Evolutionary conservation across 345 rosid species (phyloP).

Genomic region (Pelargonium nanum): DNA sequence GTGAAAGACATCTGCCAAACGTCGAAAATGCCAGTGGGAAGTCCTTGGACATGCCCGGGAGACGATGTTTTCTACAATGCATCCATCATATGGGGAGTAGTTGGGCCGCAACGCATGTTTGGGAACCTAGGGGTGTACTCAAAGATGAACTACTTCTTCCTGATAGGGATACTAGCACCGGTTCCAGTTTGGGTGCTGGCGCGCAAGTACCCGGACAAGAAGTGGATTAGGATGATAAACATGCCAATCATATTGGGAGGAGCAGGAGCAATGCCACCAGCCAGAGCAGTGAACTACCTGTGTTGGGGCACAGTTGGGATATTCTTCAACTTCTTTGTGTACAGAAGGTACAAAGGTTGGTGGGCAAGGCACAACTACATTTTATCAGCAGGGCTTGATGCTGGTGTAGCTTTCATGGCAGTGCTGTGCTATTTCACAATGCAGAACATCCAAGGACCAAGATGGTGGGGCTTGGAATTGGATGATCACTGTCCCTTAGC

Average conservation of each 20-base stretch:
- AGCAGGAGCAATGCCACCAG: slow-evolving; percentile 22
- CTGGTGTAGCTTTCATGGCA: slow-evolving; percentile 46
- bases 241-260: slow-evolving; percentile 31
- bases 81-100: slow-evolving; percentile 54
- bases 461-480: slow-evolving; percentile 44
- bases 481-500: slow-evolving; percentile 42
- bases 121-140: slow-evolving; percentile 31
- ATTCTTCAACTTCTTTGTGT: slow-evolving; percentile 27
- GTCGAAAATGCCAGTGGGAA: slow-evolving; percentile 24
- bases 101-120: slow-evolving; percentile 40
- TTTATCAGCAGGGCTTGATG: slow-evolving; percentile 43
- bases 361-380: slow-evolving; percentile 45
- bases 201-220: slow-evolving; percentile 19
- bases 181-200: slow-evolving; percentile 36
- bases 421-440: slow-evolving; percentile 25
- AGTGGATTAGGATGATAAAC: slow-evolving; percentile 33
- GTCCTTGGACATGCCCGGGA: slow-evolving; percentile 50
- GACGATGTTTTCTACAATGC: slow-evolving; percentile 41
- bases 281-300: slow-evolving; percentile 23
- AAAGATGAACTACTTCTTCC: slow-evolving; percentile 46
- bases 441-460: slow-evolving; percentile 29
- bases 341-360: slow-evolving; percentile 31
- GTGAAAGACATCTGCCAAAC: slow-evolving; percentile 29
- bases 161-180: slow-evolving; percentile 37
- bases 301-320: slow-evolving; percentile 26